A percentile compares a stretch with the other conserved stretches of the same genome.
Evolutionary conservation across 2,329 filamentous ascomycete genomes (phyloP).

Genomic region (Aspergillus ochraceus): DNA sequence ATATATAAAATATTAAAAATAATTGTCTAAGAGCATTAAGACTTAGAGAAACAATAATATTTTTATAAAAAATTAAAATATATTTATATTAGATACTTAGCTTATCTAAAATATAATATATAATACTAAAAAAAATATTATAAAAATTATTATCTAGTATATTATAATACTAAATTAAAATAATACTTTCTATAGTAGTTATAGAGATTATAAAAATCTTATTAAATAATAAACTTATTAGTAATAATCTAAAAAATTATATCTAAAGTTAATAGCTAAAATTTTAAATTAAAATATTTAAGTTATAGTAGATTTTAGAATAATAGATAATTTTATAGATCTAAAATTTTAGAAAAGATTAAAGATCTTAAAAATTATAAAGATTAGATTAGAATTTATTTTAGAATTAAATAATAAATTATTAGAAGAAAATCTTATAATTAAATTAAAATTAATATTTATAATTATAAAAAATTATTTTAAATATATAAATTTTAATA

Average conservation of each 20-base stretch:
- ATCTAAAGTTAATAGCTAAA: background rate
- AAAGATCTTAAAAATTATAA: background rate
- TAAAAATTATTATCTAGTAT: background rate
- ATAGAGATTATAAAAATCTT: background rate
- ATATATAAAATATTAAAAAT: background rate
- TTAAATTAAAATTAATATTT: background rate
- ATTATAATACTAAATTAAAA: background rate
- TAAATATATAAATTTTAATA: background rate
- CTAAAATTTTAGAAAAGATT: background rate
- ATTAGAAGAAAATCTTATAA: background rate
- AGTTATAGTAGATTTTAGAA: background rate
- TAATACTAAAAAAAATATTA: background rate
- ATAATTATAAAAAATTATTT: background rate
- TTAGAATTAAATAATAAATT: background rate
- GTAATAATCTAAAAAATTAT: background rate
- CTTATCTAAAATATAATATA: background rate
- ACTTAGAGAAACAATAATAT: background rate
- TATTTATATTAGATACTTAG: background rate
- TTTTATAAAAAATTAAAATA: background rate
- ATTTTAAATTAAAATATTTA: background rate
- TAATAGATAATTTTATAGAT: background rate
- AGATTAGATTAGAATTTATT: background rate
- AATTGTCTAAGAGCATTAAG: background rate
- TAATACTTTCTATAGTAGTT: background rate
- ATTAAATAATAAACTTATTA: background rate